These are phyloP conservation scores for Colletotrichum sublineola DNA, from an alignment of 2,329 filamentous ascomycete genomes.

Conservation along the genomic window DNA sequence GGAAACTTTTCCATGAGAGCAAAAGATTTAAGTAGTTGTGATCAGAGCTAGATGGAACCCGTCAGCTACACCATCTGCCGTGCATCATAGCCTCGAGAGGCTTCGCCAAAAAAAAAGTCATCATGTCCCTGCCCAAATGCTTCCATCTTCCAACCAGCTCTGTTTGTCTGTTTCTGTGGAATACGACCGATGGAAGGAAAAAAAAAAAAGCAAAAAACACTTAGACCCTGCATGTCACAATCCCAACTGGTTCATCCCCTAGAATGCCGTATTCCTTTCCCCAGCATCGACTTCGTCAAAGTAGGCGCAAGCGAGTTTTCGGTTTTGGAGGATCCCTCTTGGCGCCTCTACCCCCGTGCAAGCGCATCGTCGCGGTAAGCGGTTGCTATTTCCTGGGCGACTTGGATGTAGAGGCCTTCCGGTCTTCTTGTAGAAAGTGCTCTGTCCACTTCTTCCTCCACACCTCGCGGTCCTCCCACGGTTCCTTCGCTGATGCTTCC, in stretches of 20 bases:
- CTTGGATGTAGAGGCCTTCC: slow-evolving; percentile 33
- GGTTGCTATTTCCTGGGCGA: slow-evolving; percentile 29
- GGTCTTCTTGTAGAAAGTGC: slow-evolving; percentile 34
- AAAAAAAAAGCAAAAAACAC: slow-evolving; percentile 6
- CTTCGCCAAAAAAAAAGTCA: slow-evolving; percentile 5
- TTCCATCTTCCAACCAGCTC: not conserved
- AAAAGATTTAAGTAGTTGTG: slow-evolving; percentile 5
- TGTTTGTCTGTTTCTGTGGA: not conserved
- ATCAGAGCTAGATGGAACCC: slow-evolving; percentile 24
- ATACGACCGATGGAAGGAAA: not conserved
- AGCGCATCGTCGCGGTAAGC: not conserved
- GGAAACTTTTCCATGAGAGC: not conserved
- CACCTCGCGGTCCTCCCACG: slow-evolving; percentile 40
- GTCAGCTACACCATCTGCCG: slow-evolving; percentile 19
- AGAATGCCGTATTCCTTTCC: slow-evolving; percentile 15
- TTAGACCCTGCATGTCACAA: slow-evolving; percentile 10
- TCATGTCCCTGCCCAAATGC: slow-evolving; percentile 24
- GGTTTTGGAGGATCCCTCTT: not conserved
- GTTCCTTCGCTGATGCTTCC: slow-evolving; percentile 34
- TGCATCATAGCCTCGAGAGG: slow-evolving; percentile 5
- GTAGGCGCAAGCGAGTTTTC: not conserved
- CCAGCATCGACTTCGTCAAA: slow-evolving; percentile 1
- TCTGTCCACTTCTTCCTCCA: slow-evolving; percentile 41
- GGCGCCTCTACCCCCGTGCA: not conserved
- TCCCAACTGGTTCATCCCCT: slow-evolving; percentile 22